phyloP scores from a whole-genome alignment of 139 green algal genomes.

The Picochlorum costavermella region DNA sequence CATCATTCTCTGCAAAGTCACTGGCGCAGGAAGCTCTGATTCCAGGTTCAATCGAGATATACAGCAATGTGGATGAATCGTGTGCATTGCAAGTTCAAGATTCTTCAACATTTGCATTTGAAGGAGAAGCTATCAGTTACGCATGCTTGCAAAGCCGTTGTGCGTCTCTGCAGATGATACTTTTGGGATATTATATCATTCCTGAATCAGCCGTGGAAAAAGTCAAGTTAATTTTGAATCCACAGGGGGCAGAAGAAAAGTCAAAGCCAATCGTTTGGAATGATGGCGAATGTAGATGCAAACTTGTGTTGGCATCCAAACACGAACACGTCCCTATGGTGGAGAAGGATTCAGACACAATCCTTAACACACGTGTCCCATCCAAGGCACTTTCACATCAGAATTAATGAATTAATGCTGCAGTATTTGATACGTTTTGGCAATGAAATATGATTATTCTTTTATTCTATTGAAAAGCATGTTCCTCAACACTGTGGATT shows the following conservation, averaged over 20 bases:
- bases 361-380: too few species aligned
- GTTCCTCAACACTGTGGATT: too few species aligned
- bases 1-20: conserved; percentile 41
- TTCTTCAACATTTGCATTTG: conserved; percentile 2
- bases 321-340: too few species aligned
- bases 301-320: too few species aligned
- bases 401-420: too few species aligned
- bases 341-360: too few species aligned
- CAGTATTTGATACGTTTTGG: too few species aligned
- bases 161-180: conserved; percentile 14
- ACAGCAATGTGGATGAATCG: conserved; percentile 10
- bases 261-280: conserved; percentile 8
- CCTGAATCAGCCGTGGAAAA: conserved; percentile 30
- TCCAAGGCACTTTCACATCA: too few species aligned
- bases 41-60: conserved; percentile 8
- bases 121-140: conserved; percentile 40
- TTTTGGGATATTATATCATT: conserved; percentile 44
- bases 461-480: too few species aligned
- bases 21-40: conserved; percentile 23
- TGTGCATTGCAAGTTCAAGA: conserved; percentile 24
- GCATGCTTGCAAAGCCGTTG: conserved; percentile 29
- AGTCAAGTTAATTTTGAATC: conserved; percentile 28
- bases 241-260: not conserved
- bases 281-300: too few species aligned
- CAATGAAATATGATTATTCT: too few species aligned